These are phyloP conservation scores for Psophocarpus tetragonolobus DNA, from an alignment of 306 rosid genomes.

Conservation along the genomic window DNA sequence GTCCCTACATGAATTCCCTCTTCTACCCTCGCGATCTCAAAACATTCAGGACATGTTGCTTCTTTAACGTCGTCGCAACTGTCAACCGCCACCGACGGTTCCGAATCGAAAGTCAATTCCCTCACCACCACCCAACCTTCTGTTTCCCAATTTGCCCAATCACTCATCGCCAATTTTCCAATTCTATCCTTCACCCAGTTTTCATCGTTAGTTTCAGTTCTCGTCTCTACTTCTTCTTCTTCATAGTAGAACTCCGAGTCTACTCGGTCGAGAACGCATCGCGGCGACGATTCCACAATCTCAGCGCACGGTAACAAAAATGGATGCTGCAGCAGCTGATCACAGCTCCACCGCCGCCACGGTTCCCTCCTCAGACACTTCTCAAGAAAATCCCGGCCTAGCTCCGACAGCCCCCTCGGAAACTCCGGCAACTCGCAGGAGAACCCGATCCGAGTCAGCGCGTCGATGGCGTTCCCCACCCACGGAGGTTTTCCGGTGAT, in stretches of 20 bases:
- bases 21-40: neutral
- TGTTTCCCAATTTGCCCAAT: conserved; percentile 58
- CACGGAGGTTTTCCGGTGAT: conserved; percentile 68
- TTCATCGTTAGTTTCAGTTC: neutral
- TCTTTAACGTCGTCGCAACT: conserved; percentile 15
- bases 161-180: conserved; percentile 37
- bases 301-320: conserved; percentile 35
- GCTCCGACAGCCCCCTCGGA: conserved; percentile 49
- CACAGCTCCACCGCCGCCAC: conserved; percentile 62
- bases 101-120: neutral
- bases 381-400: conserved; percentile 56
- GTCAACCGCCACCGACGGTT: conserved; percentile 4
- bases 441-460: conserved; percentile 57
- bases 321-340: conserved; percentile 72
- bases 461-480: conserved; percentile 52
- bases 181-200: conserved; percentile 34
- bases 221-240: conserved; percentile 4
- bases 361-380: conserved; percentile 62
- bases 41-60: conserved; percentile 30
- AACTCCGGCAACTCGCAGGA: conserved; percentile 49
- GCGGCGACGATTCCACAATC: conserved; percentile 54
- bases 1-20: neutral
- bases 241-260: conserved; percentile 36
- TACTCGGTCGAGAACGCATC: conserved; percentile 67
- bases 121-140: conserved; percentile 63